Percentiles rank a stretch among this genome's conserved stretches.
phyloP scores from a whole-genome alignment of 2,329 filamentous ascomycete genomes.

The Colletotrichum lupini region DNA sequence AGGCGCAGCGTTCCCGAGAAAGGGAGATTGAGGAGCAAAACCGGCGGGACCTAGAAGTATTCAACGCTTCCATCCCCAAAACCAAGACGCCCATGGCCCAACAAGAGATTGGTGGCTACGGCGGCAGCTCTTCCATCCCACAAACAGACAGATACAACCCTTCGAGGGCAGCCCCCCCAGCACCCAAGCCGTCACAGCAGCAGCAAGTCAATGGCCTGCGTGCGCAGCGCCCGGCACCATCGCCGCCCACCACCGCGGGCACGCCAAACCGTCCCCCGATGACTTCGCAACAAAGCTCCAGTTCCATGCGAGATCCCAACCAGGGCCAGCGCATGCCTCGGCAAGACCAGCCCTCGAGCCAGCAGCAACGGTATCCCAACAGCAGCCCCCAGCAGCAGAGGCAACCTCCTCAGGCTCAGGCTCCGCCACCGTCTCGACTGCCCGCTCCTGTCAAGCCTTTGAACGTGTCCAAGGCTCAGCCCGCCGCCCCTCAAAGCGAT shows the following conservation, averaged over 20 bases:
- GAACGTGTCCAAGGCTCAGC: conserved; percentile 77
- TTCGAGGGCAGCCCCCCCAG: conserved; percentile 83
- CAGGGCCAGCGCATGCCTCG: conserved; percentile 59
- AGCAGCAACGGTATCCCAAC: conserved; percentile 62
- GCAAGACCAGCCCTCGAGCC: conserved; percentile 57
- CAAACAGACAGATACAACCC: conserved; percentile 81
- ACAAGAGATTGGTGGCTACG: conserved; percentile 85
- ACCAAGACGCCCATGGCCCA: conserved; percentile 83
- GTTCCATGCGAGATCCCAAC: conserved; percentile 54
- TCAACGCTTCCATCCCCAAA: conserved; percentile 90
- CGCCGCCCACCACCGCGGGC: conserved; percentile 63
- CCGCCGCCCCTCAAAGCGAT: conserved; percentile 64
- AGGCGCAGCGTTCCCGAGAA: conserved; percentile 66
- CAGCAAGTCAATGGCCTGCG: conserved; percentile 67
- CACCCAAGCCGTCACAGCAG: conserved; percentile 69
- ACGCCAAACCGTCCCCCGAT: conserved; percentile 57
- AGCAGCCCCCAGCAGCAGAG: conserved; percentile 63
- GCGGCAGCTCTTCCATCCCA: conserved; percentile 60
- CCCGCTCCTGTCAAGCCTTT: conserved; percentile 80
- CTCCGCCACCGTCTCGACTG: conserved; percentile 55
- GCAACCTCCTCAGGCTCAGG: conserved; percentile 44
- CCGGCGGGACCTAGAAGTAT: conserved; percentile 83
- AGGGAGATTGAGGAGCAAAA: conserved; percentile 73
- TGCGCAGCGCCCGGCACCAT: conserved; percentile 86
- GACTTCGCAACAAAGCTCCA: conserved; percentile 61